phyloP scores from a whole-genome alignment of 352 stramenopile genomes.

The Phytophthora citrophthora region DNA sequence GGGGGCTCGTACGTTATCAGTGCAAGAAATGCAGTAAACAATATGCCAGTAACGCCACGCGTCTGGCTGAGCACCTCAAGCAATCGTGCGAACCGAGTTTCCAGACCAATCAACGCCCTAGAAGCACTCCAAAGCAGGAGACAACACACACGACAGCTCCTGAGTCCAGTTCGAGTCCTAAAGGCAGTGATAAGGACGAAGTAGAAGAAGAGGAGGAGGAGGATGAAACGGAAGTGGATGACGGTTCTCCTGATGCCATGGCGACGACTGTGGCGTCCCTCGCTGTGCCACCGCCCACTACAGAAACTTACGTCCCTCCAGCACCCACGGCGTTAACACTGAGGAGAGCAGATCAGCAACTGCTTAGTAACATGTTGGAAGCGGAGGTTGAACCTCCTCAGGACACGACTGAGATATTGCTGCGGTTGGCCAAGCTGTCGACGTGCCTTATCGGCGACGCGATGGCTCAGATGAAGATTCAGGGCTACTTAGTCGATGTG shows the following conservation, averaged over 20 bases:
- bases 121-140: too few relatives aligned
- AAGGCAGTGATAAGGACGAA: neutral
- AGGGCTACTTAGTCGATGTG: slow-evolving; percentile 80
- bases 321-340: slow-evolving; percentile 33
- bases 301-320: slow-evolving; percentile 12
- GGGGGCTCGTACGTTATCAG: slow-evolving; percentile 83
- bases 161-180: too few relatives aligned
- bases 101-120: slow-evolving; percentile 78
- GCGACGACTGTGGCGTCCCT: slow-evolving; percentile 26
- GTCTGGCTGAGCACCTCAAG: slow-evolving; percentile 79
- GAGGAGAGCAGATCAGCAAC: slow-evolving; percentile 58
- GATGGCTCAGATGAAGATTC: slow-evolving; percentile 82
- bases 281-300: slow-evolving; percentile 25
- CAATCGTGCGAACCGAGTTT: slow-evolving; percentile 76
- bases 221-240: slow-evolving; percentile 1
- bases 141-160: too few relatives aligned
- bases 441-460: slow-evolving; percentile 85
- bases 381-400: slow-evolving; percentile 37
- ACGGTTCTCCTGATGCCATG: slow-evolving; percentile 8
- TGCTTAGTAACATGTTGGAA: slow-evolving; percentile 74
- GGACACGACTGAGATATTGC: slow-evolving; percentile 45
- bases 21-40: slow-evolving; percentile 91
- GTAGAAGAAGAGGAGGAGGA: slow-evolving; percentile 5
- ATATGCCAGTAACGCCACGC: slow-evolving; percentile 86
- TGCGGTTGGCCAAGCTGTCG: slow-evolving; percentile 81